A percentile compares a stretch with the other conserved stretches of the same genome.
Evolutionary conservation across 2,329 filamentous ascomycete species (phyloP).

Genomic region (Stemphylium vesicarium): DNA sequence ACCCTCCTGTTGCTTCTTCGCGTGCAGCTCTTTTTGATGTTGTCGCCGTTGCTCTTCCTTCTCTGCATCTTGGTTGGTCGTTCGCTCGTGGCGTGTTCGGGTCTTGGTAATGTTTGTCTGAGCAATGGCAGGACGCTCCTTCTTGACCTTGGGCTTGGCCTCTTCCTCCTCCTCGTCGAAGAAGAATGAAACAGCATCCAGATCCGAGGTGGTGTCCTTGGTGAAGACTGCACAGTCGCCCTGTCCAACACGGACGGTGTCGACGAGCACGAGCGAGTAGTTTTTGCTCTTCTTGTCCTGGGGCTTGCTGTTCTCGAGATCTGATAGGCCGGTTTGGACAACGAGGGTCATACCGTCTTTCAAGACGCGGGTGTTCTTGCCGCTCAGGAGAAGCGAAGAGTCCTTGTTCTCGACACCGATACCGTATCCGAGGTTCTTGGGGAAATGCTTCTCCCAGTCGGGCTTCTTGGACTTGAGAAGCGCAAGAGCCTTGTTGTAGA

Average conservation of each 20-base stretch:
- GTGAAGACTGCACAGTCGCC: constrained; percentile 88
- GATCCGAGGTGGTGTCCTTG: constrained; percentile 86
- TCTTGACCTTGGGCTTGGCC: constrained; percentile 87
- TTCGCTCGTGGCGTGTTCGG: constrained; percentile 86
- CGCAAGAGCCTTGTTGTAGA: constrained; percentile 84
- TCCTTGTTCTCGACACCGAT: constrained; percentile 94
- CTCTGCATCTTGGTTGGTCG: constrained; percentile 87
- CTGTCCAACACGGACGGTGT: constrained; percentile 87
- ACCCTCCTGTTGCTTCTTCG: constrained; percentile 86
- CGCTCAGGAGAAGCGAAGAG: constrained; percentile 80
- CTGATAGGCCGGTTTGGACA: constrained; percentile 86
- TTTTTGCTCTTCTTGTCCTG: constrained; percentile 89
- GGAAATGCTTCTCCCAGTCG: constrained; percentile 91
- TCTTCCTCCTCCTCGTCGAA: constrained; percentile 93
- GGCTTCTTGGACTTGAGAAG: constrained; percentile 90
- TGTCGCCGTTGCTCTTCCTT: constrained; percentile 84
- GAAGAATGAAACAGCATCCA: constrained; percentile 96
- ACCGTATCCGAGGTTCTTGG: constrained; percentile 89
- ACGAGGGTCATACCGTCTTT: constrained; percentile 98
- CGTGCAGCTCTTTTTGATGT: constrained; percentile 88
- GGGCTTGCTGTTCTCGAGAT: constrained; percentile 83
- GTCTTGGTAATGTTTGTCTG: constrained; percentile 96
- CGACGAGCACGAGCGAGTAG: constrained; percentile 89
- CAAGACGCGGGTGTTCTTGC: constrained; percentile 80
- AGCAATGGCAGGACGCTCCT: constrained; percentile 84